Conservation (phyloP, 768 basidiomycete genomes). For the Imleria badia region DNA sequence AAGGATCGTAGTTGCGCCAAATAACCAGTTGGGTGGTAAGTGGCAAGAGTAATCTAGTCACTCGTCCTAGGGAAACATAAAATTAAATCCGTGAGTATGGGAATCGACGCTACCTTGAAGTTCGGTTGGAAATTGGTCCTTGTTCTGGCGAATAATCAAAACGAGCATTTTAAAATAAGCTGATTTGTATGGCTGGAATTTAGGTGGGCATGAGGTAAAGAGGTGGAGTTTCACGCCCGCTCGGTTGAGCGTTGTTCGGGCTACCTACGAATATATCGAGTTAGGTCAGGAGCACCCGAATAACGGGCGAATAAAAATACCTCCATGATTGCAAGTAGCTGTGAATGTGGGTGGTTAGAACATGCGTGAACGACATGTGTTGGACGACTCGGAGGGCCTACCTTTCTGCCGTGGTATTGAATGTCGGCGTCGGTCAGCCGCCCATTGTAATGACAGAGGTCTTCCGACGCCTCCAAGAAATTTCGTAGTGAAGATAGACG, state of each 20-base stretch:
- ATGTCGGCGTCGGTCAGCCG: constrained; percentile 21
- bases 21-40: constrained; percentile 33
- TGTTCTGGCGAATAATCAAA: constrained; percentile 37
- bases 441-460: constrained; percentile 21
- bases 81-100: neutral
- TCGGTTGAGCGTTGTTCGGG: constrained; percentile 44
- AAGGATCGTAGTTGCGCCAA: constrained; percentile 28
- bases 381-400: neutral
- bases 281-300: neutral
- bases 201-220: constrained; percentile 45
- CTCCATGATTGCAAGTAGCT: constrained; percentile 54
- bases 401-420: constrained; percentile 29
- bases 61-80: constrained; percentile 25
- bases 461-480: constrained; percentile 31
- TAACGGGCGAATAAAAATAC: constrained; percentile 33
- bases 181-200: constrained; percentile 42
- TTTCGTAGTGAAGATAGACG: constrained; percentile 30
- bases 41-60: constrained; percentile 34
- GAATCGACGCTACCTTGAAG: constrained; percentile 23
- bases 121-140: constrained; percentile 24
- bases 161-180: constrained; percentile 51
- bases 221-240: constrained; percentile 44
- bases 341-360: constrained; percentile 7
- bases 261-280: constrained; percentile 35
- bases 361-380: neutral